Evolutionary conservation across 805 yeast genomes (phyloP), one percentile per base, ranked within the genome.

Genomic region (Wickerhamomyces pijperi): DNA sequence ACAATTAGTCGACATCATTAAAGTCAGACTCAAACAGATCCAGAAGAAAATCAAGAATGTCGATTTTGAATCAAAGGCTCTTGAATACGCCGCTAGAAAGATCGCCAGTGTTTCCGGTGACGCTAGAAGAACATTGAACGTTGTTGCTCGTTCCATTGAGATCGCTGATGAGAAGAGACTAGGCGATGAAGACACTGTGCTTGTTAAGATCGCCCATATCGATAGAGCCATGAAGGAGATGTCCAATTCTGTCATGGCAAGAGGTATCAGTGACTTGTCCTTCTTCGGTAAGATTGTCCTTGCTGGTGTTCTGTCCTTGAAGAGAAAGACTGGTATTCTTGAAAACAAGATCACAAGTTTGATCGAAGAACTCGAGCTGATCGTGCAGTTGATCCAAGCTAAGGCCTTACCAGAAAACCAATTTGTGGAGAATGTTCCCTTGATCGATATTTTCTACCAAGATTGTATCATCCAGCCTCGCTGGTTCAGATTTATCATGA

Each of bases 81-180:
- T 88, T 46, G 90, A 82, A 42, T 87, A 82, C 64, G 96, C 96
- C 0, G 76, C 96, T 2, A 72, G 97, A 59, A 88, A 87, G 57
- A 94, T 92, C 34, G 95, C 97, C 5, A 77, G 92, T 60, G 97
- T 92, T 3, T 83, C 94, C 55, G 98, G 99, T 42, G 99, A 92
- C 65, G 98, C 97, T 1, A 69, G 99, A 51, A 67, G 97, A 42
- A 97, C 95, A 0, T 64, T 92, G 40, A 82, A 82, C 41, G 82
- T 92, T 19, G 82, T 96, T 53, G 70, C 88, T 31, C 65, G 97
- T 41, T 96, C 97, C 0, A 81, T 88, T 7, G 96, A 86, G 53
- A 67, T 88, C 23, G 95, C 95, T 0, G 28, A 42, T 41, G 45
- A 37, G 36, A 34, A 31, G 11, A 42, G 44, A 28, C 41, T 38